phyloP scores from a whole-genome alignment of 2,329 filamentous ascomycete genomes.

The Dryadomyces sulphureus region DNA sequence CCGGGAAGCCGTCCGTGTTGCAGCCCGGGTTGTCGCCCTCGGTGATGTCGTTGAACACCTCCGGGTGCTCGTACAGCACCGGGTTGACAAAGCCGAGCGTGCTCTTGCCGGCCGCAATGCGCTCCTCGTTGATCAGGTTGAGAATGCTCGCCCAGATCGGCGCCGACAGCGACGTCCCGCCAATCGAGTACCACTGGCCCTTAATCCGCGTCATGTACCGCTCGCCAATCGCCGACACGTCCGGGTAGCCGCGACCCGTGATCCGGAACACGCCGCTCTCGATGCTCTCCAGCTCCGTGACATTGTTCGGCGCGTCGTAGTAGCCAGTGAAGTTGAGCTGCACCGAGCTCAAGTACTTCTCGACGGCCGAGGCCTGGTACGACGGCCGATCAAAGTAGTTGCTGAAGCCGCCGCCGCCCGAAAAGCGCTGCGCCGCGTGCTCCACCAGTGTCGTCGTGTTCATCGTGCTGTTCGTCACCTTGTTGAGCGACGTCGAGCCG shows the following conservation, averaged over 20 bases:
- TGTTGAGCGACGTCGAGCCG: constrained; percentile 30
- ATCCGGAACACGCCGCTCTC: constrained; percentile 12
- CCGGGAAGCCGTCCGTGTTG: constrained; percentile 16
- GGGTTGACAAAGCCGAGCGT: constrained; percentile 23
- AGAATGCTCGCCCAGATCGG: constrained; percentile 45
- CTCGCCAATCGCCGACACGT: constrained; percentile 15
- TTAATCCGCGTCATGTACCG: constrained; percentile 14
- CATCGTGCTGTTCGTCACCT: not conserved
- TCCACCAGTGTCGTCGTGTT: constrained; percentile 11
- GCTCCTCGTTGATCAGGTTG: constrained; percentile 46
- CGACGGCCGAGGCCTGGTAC: constrained; percentile 27
- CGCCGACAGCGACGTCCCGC: constrained; percentile 39
- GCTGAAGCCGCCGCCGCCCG: constrained; percentile 28
- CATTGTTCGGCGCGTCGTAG: constrained; percentile 6
- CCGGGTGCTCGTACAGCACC: constrained; percentile 15
- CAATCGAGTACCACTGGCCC: constrained; percentile 19
- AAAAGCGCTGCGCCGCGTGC: constrained; percentile 13
- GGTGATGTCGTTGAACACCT: constrained; percentile 17
- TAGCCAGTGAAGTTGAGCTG: constrained; percentile 12
- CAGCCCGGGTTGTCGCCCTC: constrained; percentile 18
- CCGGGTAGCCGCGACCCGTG: constrained; percentile 15
- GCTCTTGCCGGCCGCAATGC: constrained; percentile 30
- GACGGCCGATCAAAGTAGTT: constrained; percentile 27
- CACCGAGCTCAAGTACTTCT: constrained; percentile 21
- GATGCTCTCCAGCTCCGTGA: constrained; percentile 10